Evolutionary conservation across 108 stramenopile genomes (phyloP), one percentile per base, ranked within the genome.

Genomic region (Fragilariopsis cylindrus): DNA sequence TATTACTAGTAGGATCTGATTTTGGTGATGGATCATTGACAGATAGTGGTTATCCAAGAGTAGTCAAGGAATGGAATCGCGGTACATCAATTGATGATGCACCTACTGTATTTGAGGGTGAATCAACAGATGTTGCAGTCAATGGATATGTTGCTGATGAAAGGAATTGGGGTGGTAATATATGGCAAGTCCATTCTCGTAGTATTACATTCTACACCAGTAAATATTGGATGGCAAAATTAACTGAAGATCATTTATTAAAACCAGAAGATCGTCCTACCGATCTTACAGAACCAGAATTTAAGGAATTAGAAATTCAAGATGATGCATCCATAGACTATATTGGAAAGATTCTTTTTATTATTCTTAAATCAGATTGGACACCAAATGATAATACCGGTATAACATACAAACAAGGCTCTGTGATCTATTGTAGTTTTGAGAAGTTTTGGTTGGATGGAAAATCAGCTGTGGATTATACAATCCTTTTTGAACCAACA

Each of bases 21-120:
- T 82, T 92, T 57, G 67, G 67, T n/a, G 67, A 68, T 9, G 67
- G 67, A 52, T 68, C 67, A 13, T 70, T 95, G 68, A 98, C 97
- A 3, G 88, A 90, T 58, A 84, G 82, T 46, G 97, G 97, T 6
- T 98, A 98, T 81, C 94, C 97, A 6, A 81, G 97, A n/a, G 84
- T 84, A 15, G 90, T 96, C 16, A 74, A 85, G 48, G 91, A 90
- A 69, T 98, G 97, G 97, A 83, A 68, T 19, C 91, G 97, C 55
- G 97, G 97, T 53, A 96, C 94, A 15, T 71, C 87, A 19, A 70
- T 94, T 47, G 88, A 88, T 48, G 92, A 96, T 76, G 92, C 96
- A 19, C 83, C 85, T 3, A 84, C 84, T 44, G 82, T 96, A 4
- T 98, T 94, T 86, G 91, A 95, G 82, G 97, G 91, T 11, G 94